A percentile compares a stretch with the other conserved stretches of the same genome.
These are phyloP conservation scores for Dictyostelium intermedium DNA, from an alignment of 78 protist genomes.

Conservation along the genomic window DNA sequence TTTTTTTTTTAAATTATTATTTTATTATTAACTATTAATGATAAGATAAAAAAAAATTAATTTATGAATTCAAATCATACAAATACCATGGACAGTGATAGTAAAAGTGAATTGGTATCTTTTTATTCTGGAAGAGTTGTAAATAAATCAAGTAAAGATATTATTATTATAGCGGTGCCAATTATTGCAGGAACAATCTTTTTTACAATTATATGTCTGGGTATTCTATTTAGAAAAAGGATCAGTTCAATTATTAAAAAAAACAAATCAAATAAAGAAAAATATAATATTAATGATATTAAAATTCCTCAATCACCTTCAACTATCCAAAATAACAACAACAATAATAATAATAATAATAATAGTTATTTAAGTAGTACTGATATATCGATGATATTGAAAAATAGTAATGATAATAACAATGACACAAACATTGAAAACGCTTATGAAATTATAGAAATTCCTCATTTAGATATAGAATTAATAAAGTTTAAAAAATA, in stretches of 20 bases:
- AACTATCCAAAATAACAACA: not conserved
- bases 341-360: too few species aligned
- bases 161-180: not conserved
- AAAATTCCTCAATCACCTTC: not conserved
- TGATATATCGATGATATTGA: not conserved
- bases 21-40: not conserved
- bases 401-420: not conserved
- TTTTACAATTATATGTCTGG: not conserved
- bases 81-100: not conserved
- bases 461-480: not conserved
- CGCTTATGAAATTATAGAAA: not conserved
- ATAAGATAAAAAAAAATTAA: not conserved
- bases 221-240: not conserved
- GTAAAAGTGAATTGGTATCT: not conserved
- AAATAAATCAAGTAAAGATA: not conserved
- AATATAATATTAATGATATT: not conserved
- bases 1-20: not conserved
- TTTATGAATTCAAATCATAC: not conserved
- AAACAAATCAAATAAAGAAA: not conserved
- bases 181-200: not conserved
- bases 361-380: not conserved
- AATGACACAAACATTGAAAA: not conserved
- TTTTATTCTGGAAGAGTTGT: not conserved
- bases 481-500: not conserved
- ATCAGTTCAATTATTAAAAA: not conserved